Evolutionary conservation across 1,139 yeast species (phyloP), one percentile per base, ranked within the genome.

Genomic region (Debaryomyces fabryi): DNA sequence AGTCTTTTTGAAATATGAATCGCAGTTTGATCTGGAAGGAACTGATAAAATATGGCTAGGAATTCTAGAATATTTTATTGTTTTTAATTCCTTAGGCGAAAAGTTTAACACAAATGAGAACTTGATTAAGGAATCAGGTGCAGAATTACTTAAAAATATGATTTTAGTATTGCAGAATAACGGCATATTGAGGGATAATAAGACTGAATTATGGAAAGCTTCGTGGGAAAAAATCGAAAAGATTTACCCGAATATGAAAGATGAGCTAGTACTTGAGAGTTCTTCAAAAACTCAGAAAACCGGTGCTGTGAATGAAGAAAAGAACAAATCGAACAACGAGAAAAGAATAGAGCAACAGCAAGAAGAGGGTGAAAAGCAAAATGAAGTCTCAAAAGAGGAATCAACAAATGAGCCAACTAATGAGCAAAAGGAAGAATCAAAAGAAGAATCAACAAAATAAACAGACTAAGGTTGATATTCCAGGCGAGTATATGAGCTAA

Each of bases 101-200:
- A 56, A 58, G 15, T 52, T 49, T 30, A 70, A 70, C 41, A 68
- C 68, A 24, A 71, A 74, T 39, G 73, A 71, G 36, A 71, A 69
- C 46, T 71, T 51, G 65, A 74, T 41, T 63, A 70, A 51, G 64
- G 93, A 87, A 58, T 79, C 86, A 6, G 81, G 82, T 2, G 66
- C 76, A 3, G 95, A 87, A 64, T 71, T 83, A 41, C 67, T 87
- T 52, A 86, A 86, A 65, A 88, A 87, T 52, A 68, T 75, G 77
- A 58, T 75, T 7, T 62, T 76, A 46, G 79, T 75, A 0, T 62
- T 76, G 39, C 70, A 68, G 47, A 59, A 60, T 35, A 61, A 63
- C 40, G 65, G 59, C 13, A 57, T 62, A 6, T 61, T 74, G 44
- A 50, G 47, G 1, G 53, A 59, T 10, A 63, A 59, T 4, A 63